phyloP scores from a whole-genome alignment of 441 rosid genomes.

The Populus hybrid region DNA sequence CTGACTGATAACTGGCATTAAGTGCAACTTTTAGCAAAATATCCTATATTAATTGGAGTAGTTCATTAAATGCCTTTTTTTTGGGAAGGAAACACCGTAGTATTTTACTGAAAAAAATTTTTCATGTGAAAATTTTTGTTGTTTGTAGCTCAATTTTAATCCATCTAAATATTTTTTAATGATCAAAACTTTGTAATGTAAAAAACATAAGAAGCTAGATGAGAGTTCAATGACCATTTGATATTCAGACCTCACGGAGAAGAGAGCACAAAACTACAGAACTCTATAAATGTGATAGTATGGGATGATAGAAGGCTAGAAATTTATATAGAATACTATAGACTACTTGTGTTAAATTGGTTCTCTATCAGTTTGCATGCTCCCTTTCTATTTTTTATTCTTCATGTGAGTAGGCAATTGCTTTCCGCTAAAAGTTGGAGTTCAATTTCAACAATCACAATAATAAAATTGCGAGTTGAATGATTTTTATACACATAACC shows the following conservation, averaged over 20 bases:
- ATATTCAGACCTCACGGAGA: not conserved
- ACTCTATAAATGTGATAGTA: not conserved
- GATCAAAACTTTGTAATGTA: not conserved
- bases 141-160: not conserved
- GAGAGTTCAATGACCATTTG: not conserved
- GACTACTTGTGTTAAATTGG: not conserved
- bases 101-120: not conserved
- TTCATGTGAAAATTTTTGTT: not conserved
- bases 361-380: not conserved
- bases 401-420: not conserved
- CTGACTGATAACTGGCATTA: not conserved
- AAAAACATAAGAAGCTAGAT: not conserved
- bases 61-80: not conserved
- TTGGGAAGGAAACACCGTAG: not conserved
- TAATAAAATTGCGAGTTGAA: not conserved
- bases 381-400: not conserved
- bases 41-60: not conserved
- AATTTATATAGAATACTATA: no score
- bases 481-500: conserved; percentile 1
- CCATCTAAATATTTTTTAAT: not conserved
- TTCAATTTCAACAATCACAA: not conserved
- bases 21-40: not conserved
- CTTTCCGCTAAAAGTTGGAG: not conserved
- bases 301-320: not conserved
- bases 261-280: not conserved